Percentiles rank a stretch among this genome's conserved stretches.
phyloP scores from a whole-genome alignment of 2,329 filamentous ascomycete genomes.

The Sporothrix variecibatus region DNA sequence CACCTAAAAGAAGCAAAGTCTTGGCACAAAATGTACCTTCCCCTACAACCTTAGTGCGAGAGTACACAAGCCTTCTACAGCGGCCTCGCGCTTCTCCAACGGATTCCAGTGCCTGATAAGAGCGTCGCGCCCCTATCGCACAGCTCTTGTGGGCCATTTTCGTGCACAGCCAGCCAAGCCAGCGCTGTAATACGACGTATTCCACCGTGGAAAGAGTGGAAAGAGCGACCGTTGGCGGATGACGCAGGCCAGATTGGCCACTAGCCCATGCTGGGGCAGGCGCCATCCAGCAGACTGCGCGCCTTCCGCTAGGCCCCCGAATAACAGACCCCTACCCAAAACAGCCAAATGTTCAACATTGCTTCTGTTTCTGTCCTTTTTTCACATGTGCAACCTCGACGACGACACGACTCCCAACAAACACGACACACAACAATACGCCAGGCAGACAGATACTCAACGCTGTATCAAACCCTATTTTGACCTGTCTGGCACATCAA shows the following conservation, averaged over 20 bases:
- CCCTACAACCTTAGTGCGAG: background rate
- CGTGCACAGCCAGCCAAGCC: background rate
- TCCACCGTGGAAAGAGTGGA: background rate
- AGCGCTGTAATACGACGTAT: background rate
- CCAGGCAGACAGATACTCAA: too few relatives aligned
- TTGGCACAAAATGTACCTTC: background rate
- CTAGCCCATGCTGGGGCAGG: constrained; percentile 4
- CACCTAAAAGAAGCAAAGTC: background rate
- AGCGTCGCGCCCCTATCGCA: background rate
- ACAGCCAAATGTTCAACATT: background rate
- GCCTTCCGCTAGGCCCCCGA: constrained; percentile 21
- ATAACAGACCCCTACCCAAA: constrained; percentile 10
- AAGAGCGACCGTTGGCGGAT: background rate
- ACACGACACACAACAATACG: background rate
- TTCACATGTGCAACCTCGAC: constrained; percentile 21
- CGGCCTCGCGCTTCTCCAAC: background rate
- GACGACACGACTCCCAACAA: background rate
- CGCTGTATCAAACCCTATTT: too few relatives aligned
- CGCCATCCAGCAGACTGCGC: background rate
- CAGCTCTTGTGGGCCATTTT: constrained; percentile 15
- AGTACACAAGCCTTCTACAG: background rate
- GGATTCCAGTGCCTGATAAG: background rate
- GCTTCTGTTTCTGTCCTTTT: constrained; percentile 2
- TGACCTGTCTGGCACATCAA: background rate
- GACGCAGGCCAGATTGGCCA: constrained; percentile 18